Conservation (phyloP, 257 asterid genomes). For the Solanum appendiculatum region DNA sequence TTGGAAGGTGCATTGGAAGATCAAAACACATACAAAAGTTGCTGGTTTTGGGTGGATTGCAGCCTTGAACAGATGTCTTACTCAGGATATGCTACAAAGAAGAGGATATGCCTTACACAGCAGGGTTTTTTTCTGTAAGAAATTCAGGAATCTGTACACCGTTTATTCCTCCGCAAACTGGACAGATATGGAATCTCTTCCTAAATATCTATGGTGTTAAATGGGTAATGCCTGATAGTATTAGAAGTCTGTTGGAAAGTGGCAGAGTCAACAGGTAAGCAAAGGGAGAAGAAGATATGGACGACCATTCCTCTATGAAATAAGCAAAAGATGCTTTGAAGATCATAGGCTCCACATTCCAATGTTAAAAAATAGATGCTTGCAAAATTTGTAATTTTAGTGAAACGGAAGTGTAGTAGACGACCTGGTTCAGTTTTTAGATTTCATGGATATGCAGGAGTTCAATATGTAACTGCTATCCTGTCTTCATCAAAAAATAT, state of each 20-base stretch:
- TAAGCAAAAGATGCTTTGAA: not conserved
- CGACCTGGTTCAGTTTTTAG: not conserved
- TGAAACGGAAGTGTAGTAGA: not conserved
- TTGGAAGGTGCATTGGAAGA: not conserved
- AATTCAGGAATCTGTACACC: not conserved
- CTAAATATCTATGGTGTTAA: not conserved
- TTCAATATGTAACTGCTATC: not conserved
- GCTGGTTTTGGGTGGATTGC: not conserved
- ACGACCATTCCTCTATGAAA: not conserved
- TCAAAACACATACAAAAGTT: not conserved
- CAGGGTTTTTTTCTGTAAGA: not conserved
- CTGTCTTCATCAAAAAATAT: no score
- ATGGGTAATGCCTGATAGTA: not conserved
- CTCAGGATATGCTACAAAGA: not conserved
- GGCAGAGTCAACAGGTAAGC: not conserved
- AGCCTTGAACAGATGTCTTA: not conserved
- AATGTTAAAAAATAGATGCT: not conserved
- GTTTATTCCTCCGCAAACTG: not conserved
- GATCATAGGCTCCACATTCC: not conserved
- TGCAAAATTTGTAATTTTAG: not conserved
- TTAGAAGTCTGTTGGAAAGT: not conserved
- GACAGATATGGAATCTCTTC: not conserved
- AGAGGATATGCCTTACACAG: not conserved
- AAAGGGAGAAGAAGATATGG: not conserved
- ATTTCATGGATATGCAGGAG: not conserved